Conservation (phyloP, 108 stramenopile genomes). For the Pseudonitzschia pungens region DNA sequence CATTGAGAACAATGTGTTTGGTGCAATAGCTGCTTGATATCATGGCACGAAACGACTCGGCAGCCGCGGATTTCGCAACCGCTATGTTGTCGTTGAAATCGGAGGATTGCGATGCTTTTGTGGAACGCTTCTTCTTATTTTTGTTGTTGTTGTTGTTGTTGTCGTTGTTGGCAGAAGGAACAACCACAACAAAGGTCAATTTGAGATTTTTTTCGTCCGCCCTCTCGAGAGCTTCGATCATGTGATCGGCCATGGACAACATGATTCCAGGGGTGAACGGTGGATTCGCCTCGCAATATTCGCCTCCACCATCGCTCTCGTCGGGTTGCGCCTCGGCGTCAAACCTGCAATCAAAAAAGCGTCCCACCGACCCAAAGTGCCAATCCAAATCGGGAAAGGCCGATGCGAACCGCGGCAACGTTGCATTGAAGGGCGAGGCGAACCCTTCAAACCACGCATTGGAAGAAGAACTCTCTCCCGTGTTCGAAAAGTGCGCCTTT, state of each 20-base stretch:
- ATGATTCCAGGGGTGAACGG: slow-evolving; percentile 77
- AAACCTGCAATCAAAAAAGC: slow-evolving; percentile 47
- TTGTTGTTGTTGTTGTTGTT: no score
- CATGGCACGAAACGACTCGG: slow-evolving; percentile 19
- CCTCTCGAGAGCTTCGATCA: slow-evolving; percentile 35
- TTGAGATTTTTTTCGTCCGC: slow-evolving; percentile 18
- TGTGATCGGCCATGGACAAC: slow-evolving; percentile 50
- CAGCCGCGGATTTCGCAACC: slow-evolving; percentile 4
- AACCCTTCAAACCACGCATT: slow-evolving; percentile 61
- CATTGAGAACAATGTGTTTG: slow-evolving; percentile 48
- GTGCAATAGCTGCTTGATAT: slow-evolving; percentile 9
- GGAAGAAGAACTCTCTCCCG: no score
- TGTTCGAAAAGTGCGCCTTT: slow-evolving; percentile 29
- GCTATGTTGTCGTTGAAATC: neutral
- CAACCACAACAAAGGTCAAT: slow-evolving; percentile 63
- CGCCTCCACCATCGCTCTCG: slow-evolving; percentile 14
- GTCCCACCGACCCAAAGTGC: slow-evolving; percentile 74
- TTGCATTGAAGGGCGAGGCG: slow-evolving; percentile 71
- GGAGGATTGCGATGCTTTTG: neutral
- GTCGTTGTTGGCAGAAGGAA: slow-evolving; percentile 49
- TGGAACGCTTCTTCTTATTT: neutral
- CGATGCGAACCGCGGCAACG: slow-evolving; percentile 44
- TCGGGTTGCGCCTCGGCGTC: neutral
- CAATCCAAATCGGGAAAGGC: slow-evolving; percentile 77
- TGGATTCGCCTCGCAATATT: slow-evolving; percentile 75